Conservation (phyloP, 805 yeast species). For the Zygoascus tannicola region DNA sequence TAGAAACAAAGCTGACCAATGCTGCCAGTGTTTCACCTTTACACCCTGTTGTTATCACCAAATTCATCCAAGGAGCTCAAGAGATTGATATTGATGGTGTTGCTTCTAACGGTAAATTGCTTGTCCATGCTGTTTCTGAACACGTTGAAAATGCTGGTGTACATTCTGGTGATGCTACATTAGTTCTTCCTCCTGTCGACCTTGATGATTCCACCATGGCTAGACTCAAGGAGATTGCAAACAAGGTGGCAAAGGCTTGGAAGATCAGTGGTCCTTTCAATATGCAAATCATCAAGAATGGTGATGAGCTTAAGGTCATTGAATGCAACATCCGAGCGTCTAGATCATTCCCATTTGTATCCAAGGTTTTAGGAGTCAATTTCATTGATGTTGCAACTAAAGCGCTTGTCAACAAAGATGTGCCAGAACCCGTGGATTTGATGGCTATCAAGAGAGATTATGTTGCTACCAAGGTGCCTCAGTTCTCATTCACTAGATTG, state of each 20-base stretch:
- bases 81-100: slow-evolving; percentile 98
- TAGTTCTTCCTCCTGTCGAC: slow-evolving; percentile 84
- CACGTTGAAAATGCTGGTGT: slow-evolving; percentile 98
- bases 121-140: slow-evolving; percentile 94
- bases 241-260: slow-evolving; percentile 89
- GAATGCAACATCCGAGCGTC: slow-evolving; percentile 99
- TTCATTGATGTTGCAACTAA: slow-evolving; percentile 91
- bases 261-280: slow-evolving; percentile 96
- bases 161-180: slow-evolving; percentile 97
- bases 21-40: slow-evolving; percentile 93
- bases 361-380: slow-evolving; percentile 90
- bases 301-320: slow-evolving; percentile 76
- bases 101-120: slow-evolving; percentile 76
- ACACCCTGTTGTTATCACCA: slow-evolving; percentile 95
- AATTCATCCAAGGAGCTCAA: slow-evolving; percentile 90
- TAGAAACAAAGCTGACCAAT: slow-evolving; percentile 69
- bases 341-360: slow-evolving; percentile 97
- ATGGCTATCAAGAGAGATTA: slow-evolving; percentile 68
- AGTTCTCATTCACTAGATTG: slow-evolving; percentile 93
- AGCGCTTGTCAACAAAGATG: slow-evolving; percentile 62
- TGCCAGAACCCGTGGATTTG: slow-evolving; percentile 73
- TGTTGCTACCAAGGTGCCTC: slow-evolving; percentile 97
- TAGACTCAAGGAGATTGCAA: slow-evolving; percentile 80
- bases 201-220: slow-evolving; percentile 55
- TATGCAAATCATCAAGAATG: slow-evolving; percentile 84